These are phyloP conservation scores for Trichoderma sp. DNA, from an alignment of 2,329 filamentous ascomycete species.

Conservation along the genomic window DNA sequence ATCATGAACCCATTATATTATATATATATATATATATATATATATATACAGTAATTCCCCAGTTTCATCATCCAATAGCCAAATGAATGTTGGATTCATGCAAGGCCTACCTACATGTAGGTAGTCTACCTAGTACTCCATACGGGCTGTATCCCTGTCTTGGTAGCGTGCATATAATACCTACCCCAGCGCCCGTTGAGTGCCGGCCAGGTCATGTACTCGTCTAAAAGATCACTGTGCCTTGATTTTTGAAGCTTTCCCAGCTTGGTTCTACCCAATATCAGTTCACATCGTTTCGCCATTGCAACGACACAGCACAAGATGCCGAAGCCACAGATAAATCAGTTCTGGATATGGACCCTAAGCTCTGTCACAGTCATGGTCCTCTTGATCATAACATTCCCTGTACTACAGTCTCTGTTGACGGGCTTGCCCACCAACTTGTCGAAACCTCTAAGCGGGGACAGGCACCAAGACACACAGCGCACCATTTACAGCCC, in stretches of 20 bases:
- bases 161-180: neutral
- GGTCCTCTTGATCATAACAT: neutral
- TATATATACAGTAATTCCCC: no score
- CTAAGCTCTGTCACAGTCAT: neutral
- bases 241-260: neutral
- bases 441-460: neutral
- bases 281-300: neutral
- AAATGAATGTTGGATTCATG: neutral
- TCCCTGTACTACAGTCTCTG: neutral
- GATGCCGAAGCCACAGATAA: neutral
- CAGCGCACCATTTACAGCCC: neutral
- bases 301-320: neutral
- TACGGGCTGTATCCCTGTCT: neutral
- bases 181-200: neutral
- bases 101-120: neutral
- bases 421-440: neutral
- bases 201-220: neutral
- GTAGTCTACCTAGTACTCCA: neutral
- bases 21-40: no score
- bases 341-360: neutral
- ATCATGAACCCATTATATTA: no score
- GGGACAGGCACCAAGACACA: neutral
- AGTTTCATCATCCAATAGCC: no score
- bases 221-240: neutral
- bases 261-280: neutral